These are phyloP conservation scores for Pelargonium nanum DNA, from an alignment of 345 rosid genomes.

Conservation along the genomic window DNA sequence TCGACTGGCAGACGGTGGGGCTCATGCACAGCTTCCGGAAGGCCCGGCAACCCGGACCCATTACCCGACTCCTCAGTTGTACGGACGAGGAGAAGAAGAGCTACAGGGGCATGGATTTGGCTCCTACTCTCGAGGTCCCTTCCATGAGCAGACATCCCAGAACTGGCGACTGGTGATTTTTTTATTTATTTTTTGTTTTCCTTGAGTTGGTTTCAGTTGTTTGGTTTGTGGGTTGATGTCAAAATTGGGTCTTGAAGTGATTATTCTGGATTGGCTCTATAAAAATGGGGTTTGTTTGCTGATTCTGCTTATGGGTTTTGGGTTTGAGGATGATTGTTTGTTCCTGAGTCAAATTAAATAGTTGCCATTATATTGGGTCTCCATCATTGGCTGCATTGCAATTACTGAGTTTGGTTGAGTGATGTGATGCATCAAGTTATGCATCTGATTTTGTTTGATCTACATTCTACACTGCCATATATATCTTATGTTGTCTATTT, in stretches of 20 bases:
- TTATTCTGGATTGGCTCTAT: conserved; percentile 1
- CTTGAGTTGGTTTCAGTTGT: neutral
- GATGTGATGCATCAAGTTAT: too few species aligned
- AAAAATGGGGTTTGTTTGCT: too few species aligned
- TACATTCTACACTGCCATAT: too few species aligned
- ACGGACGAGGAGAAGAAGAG: conserved; percentile 73
- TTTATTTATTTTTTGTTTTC: conserved; percentile 6
- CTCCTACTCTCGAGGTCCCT: conserved; percentile 83
- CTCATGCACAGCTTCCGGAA: conserved; percentile 82
- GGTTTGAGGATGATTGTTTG: neutral
- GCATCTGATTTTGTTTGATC: too few species aligned
- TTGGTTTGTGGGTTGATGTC: neutral
- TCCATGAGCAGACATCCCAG: conserved; percentile 90
- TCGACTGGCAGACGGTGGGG: conserved; percentile 99
- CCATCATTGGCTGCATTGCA: too few species aligned
- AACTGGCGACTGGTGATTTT: conserved; percentile 75
- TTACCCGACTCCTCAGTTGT: conserved; percentile 87
- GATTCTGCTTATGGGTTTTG: neutral
- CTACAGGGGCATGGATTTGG: conserved; percentile 77
- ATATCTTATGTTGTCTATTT: too few species aligned
- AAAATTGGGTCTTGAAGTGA: neutral
- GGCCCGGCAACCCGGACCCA: conserved; percentile 83
- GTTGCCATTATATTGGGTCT: too few species aligned
- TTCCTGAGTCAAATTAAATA: neutral
- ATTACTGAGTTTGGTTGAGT: too few species aligned